Conservation (phyloP, 352 stramenopile genomes). For the Phytophthora constricta region DNA sequence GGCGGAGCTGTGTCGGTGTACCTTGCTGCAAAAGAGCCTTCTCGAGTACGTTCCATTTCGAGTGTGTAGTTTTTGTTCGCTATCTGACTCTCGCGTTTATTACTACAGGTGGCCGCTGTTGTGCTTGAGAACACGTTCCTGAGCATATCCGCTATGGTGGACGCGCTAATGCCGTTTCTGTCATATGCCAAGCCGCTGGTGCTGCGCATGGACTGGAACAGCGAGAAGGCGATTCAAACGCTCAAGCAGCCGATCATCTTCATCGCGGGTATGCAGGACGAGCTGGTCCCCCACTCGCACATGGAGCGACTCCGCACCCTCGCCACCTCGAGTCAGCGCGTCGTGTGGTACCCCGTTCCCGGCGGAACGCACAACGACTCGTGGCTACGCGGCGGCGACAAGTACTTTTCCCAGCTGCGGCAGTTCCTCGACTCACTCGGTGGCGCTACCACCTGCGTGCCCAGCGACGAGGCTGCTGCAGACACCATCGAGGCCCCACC, state of each 20-base stretch:
- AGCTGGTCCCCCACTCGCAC: conserved; percentile 92
- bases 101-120: conserved; percentile 80
- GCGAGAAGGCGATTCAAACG: conserved; percentile 54
- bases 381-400: conserved; percentile 89
- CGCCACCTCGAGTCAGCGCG: conserved; percentile 52
- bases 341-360: conserved; percentile 81
- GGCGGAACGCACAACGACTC: conserved; percentile 96
- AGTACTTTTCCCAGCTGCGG: conserved; percentile 83
- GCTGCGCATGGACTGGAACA: conserved; percentile 93
- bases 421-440: conserved; percentile 68
- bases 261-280: conserved; percentile 89
- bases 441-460: conserved; percentile 27
- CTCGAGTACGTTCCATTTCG: conserved; percentile 45
- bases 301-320: conserved; percentile 86
- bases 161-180: conserved; percentile 93
- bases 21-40: conserved; percentile 80
- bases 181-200: conserved; percentile 91
- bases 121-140: conserved; percentile 96
- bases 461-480: conserved; percentile 14
- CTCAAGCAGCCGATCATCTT: conserved; percentile 91
- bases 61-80: neutral
- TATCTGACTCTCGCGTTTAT: conserved; percentile 3
- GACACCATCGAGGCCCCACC: conserved; percentile 4
- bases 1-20: conserved; percentile 93
- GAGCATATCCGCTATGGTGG: conserved; percentile 94